Conservation (phyloP, 495 filamentous ascomycete genomes). For the Symbiotaphrina buchneri region DNA sequence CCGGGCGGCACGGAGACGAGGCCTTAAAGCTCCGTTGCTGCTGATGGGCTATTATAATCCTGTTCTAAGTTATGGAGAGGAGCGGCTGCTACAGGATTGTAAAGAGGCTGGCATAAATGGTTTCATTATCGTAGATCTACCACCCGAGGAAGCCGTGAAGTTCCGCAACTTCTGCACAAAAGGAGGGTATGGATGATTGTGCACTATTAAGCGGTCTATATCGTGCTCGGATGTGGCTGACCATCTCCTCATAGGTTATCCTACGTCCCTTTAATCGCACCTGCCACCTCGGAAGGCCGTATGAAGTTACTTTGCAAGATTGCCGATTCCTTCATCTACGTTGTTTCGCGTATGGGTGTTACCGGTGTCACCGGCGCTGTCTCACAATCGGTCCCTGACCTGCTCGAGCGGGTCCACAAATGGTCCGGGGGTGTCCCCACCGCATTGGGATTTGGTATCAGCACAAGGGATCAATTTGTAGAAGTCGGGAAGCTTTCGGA, state of each 20-base stretch:
- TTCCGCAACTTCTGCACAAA: conserved; percentile 71
- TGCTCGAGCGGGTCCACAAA: conserved; percentile 69
- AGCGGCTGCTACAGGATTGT: conserved; percentile 66
- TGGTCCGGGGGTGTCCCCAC: conserved; percentile 80
- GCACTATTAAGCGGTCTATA: not conserved
- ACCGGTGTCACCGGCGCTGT: conserved; percentile 75
- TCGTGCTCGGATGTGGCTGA: not conserved
- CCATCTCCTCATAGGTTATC: conserved; percentile 34
- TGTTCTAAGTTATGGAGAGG: conserved; percentile 78
- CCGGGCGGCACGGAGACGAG: conserved; percentile 46
- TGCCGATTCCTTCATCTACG: conserved; percentile 97
- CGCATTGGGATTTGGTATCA: conserved; percentile 88
- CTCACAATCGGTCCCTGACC: conserved; percentile 53
- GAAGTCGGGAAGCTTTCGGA: conserved; percentile 67
- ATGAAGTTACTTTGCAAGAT: conserved; percentile 94
- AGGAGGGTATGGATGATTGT: conserved; percentile 35
- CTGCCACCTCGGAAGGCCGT: conserved; percentile 72
- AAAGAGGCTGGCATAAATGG: conserved; percentile 77
- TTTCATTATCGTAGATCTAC: conserved; percentile 93
- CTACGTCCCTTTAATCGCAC: conserved; percentile 88
- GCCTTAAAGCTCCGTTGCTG: conserved; percentile 60
- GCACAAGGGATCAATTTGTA: conserved; percentile 83
- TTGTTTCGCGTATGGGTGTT: conserved; percentile 93
- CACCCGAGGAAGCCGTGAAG: conserved; percentile 84
- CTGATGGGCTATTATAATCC: conserved; percentile 99